phyloP scores from a whole-genome alignment of 2,329 filamentous ascomycete genomes.

The Botryotinia calthae region DNA sequence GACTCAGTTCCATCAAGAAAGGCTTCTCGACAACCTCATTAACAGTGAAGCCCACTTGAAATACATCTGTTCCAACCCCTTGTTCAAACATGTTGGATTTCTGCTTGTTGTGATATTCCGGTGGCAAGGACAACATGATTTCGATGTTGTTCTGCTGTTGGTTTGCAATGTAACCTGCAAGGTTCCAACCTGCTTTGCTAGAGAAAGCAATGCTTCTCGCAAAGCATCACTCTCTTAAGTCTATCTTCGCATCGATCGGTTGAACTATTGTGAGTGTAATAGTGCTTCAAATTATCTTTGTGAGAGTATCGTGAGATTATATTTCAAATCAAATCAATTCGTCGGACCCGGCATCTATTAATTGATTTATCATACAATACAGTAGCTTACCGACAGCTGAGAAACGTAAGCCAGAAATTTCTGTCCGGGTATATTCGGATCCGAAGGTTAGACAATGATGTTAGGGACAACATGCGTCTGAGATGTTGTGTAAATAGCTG shows the following conservation, averaged over 20 bases:
- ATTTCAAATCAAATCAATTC: neutral
- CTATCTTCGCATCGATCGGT: neutral
- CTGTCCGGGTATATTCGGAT: neutral
- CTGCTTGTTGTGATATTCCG: neutral
- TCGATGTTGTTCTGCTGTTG: neutral
- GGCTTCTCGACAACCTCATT: neutral
- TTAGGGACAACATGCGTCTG: neutral
- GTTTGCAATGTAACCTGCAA: conserved; percentile 2
- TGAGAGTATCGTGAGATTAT: neutral
- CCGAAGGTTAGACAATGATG: conserved; percentile 5
- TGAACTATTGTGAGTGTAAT: neutral
- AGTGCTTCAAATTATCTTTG: neutral
- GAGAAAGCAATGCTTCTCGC: neutral
- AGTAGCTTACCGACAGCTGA: neutral
- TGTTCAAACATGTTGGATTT: neutral
- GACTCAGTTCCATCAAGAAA: neutral
- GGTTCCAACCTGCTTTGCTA: neutral
- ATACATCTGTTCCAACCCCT: neutral
- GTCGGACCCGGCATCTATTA: conserved; percentile 2
- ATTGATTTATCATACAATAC: neutral
- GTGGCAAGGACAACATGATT: neutral
- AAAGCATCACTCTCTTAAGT: neutral
- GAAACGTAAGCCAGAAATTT: conserved; percentile 5
- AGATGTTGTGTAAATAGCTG: conserved; percentile 12
- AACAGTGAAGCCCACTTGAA: neutral